Base-by-base conservation (phyloP, 768 basidiomycete genomes). In the Psilocybe cyanescens region DNA sequence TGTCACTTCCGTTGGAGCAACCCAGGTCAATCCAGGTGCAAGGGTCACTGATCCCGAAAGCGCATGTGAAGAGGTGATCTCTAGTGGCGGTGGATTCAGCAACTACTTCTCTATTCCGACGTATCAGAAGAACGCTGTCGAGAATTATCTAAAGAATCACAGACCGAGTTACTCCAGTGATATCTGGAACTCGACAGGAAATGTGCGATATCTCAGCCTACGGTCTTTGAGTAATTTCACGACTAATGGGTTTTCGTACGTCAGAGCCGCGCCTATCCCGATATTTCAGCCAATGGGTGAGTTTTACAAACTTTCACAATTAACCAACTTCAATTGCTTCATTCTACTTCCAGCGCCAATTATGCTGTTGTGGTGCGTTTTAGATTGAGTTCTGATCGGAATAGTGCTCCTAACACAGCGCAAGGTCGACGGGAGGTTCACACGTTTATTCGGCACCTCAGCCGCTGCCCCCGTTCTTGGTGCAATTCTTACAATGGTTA, bases 381-480 rank as follows among this genome's bases (percentile, higher is more conserved):
- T 48, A 24, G 24, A 24, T 24, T 0, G 24, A 24, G 24, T 24
- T 24, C 24, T 24, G 24, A 24, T 24, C 24, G 24, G 24, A 24
- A 24, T 24, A 24, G 24, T 24, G 24, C 24, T 24, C 24, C 24
- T 24, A 24, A 51, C n/a, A 46, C 3, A 30, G n/a, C 17, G 4
- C 24, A 57, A 81, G 79, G 63, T 78, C 9, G 69, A 77, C 16
- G 78, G 77, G 5, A 12, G 65, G 60, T 81, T 83, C 60, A 57
- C 63, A 7, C 71, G 75, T 8, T 76, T 78, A 4, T 81, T 76
- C 55, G 84, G 85, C 9, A 85, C 84, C 1, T 83, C 81, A 2
- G 82, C 83, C 0, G 63, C 82, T 1, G 5, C 81, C 0, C 84
- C 85, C 1, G 81, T 83, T 8, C 71, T 84, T 11, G 84, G 77